Base-by-base conservation (phyloP, 2,329 filamentous ascomycete species). In the Proliferodiscus dingleyae region DNA sequence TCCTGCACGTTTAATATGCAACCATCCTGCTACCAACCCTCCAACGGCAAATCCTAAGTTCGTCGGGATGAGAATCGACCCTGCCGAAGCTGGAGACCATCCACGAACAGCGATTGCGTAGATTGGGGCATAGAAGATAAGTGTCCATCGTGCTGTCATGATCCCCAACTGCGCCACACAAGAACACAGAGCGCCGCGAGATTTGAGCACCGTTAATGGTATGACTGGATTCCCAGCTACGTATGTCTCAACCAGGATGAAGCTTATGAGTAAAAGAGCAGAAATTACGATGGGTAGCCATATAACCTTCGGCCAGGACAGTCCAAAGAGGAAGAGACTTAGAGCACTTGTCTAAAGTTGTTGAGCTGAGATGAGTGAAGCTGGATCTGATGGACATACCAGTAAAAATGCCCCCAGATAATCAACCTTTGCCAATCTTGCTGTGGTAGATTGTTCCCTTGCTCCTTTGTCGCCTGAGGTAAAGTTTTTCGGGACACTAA, bases 71-170 rank as follows among this genome's bases (percentile, higher is more conserved):
- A 94, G 74, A 28, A 91, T 83, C 3, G 84, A 75, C 3, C 88
- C 89, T 2, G 87, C 84, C 1, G 78, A 70, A 1, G 85, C 83
- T 0, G 86, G 83, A 1, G 75, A 67, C 69, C 85, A 85, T 45
- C 78, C 78, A 2, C 83, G 79, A 2, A 93, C 83, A 3, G 86
- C 85, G 46, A 93, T 80, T 26, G 87, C 84, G 57, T 88, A 90
- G 34, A 89, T 80, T 0, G 89, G 88, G 0, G 83, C 77, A 66
- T 89, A 94, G 69, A 89, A 93, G 6, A 94, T 71, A 2, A 94
- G 74, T 5, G 75, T 75, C 88, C 87, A 94, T 46, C 89, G 82
- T 2, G 85, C 76, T 61, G 86, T 81, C 86, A 94, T 91, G 62
- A 89, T 77, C 16, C 84, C 81, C 0, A 90, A 73, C 40, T 89